phyloP scores from a whole-genome alignment of 2,329 filamentous ascomycete genomes.

The Botrytis porri region DNA sequence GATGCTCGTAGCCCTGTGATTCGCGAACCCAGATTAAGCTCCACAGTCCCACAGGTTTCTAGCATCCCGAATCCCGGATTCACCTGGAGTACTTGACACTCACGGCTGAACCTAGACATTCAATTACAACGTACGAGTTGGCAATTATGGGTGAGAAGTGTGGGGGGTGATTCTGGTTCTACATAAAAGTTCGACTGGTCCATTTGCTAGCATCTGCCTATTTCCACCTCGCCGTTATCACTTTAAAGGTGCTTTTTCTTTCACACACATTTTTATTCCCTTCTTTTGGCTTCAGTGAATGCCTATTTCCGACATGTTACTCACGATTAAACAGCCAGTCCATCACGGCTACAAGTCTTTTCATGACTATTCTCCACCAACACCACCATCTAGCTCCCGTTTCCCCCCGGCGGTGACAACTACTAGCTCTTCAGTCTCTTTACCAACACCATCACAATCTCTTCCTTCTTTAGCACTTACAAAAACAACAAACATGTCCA shows the following conservation, averaged over 20 bases:
- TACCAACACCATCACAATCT: slow-evolving; percentile 34
- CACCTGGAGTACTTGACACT: slow-evolving; percentile 29
- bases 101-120: slow-evolving; percentile 18
- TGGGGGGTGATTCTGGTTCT: slow-evolving; percentile 32
- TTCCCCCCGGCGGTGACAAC: slow-evolving; percentile 41
- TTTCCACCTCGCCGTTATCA: slow-evolving; percentile 26
- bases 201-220: slow-evolving; percentile 29
- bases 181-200: slow-evolving; percentile 34
- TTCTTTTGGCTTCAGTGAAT: slow-evolving; percentile 34
- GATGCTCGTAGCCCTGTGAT: slow-evolving; percentile 32
- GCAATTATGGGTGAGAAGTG: slow-evolving; percentile 30
- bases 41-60: slow-evolving; percentile 27
- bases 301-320: slow-evolving; percentile 45
- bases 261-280: slow-evolving; percentile 32
- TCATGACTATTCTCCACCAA: slow-evolving; percentile 47
- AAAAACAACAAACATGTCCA: slow-evolving; percentile 59
- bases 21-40: slow-evolving; percentile 31
- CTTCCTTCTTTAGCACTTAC: slow-evolving; percentile 36
- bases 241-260: slow-evolving; percentile 33
- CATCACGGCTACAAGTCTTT: slow-evolving; percentile 47
- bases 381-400: slow-evolving; percentile 42
- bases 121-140: slow-evolving; percentile 33
- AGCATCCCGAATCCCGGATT: slow-evolving; percentile 29
- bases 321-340: slow-evolving; percentile 49
- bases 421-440: slow-evolving; percentile 37